Percentiles rank a stretch among this genome's conserved stretches.
These are phyloP conservation scores for Emmonsiellopsis sp. DNA, from an alignment of 2,329 filamentous ascomycete species.

Conservation along the genomic window DNA sequence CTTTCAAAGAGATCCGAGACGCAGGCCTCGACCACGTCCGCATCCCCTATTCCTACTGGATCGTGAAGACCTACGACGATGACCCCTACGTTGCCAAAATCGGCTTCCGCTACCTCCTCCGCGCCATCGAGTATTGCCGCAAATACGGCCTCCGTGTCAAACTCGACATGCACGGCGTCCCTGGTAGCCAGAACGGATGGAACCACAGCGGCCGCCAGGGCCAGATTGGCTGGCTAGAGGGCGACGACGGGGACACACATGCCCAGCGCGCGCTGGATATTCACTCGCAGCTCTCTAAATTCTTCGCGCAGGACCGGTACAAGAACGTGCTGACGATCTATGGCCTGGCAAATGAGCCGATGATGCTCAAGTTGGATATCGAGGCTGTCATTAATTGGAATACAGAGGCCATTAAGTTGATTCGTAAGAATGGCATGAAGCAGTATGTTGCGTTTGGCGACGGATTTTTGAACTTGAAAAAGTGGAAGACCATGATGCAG, in stretches of 20 bases:
- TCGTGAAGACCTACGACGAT: slow-evolving; percentile 69
- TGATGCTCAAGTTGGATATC: slow-evolving; percentile 63
- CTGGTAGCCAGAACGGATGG: slow-evolving; percentile 94
- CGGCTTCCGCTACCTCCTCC: slow-evolving; percentile 86
- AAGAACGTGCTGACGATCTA: slow-evolving; percentile 88
- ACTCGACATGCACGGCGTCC: slow-evolving; percentile 82
- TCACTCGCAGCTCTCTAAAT: slow-evolving; percentile 75
- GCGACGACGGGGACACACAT: slow-evolving; percentile 71
- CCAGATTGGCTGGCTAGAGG: slow-evolving; percentile 76
- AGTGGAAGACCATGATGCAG: slow-evolving; percentile 80
- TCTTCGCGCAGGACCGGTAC: slow-evolving; percentile 91
- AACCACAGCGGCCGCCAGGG: slow-evolving; percentile 87
- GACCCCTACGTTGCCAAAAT: slow-evolving; percentile 84
- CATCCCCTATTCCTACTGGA: slow-evolving; percentile 94
- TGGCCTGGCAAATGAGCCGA: slow-evolving; percentile 87
- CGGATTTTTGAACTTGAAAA: slow-evolving; percentile 81
- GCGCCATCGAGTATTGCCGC: slow-evolving; percentile 86
- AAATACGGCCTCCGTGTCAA: slow-evolving; percentile 89
- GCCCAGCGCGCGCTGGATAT: slow-evolving; percentile 74
- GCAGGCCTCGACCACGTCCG: slow-evolving; percentile 95
- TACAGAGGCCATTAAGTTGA: slow-evolving; percentile 56
- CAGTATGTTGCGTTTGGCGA: slow-evolving; percentile 74
- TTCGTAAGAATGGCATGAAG: slow-evolving; percentile 66
- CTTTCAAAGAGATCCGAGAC: slow-evolving; percentile 72
- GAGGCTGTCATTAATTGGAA: slow-evolving; percentile 71